Evolutionary conservation across 192 early-diverging fungal genomes (phyloP).

Genomic region (Funneliformis mosseae): DNA sequence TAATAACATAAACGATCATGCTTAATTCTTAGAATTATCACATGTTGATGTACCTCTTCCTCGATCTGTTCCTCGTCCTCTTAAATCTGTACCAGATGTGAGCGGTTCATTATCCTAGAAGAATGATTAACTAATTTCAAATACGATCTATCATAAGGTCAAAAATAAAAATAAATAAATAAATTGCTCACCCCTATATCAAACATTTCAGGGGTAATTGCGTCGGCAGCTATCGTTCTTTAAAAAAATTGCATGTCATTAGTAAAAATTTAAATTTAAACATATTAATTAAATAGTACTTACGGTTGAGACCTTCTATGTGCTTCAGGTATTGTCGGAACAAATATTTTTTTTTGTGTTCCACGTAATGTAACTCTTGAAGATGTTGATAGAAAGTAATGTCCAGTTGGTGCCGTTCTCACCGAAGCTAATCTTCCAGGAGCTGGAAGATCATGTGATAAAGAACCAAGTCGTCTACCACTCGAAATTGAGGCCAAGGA

Average conservation of each 20-base stretch:
- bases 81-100: neutral
- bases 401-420: constrained; percentile 13
- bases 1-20: neutral
- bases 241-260: neutral
- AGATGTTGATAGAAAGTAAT: constrained; percentile 25
- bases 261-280: too few species aligned
- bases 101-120: neutral
- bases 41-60: neutral
- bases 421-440: constrained; percentile 17
- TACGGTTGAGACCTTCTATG: neutral
- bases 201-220: neutral
- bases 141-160: neutral
- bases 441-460: constrained; percentile 15
- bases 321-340: constrained; percentile 14
- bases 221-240: neutral
- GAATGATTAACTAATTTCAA: neutral
- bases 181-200: neutral
- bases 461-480: constrained; percentile 13
- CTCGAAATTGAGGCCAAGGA: constrained; percentile 6
- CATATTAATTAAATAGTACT: constrained; percentile 9
- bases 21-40: neutral
- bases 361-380: constrained; percentile 24
- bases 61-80: neutral
- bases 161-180: neutral
- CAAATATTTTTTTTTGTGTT: constrained; percentile 14